phyloP scores from a whole-genome alignment of 768 basidiomycete species.

The Rhodocollybia butyracea region DNA sequence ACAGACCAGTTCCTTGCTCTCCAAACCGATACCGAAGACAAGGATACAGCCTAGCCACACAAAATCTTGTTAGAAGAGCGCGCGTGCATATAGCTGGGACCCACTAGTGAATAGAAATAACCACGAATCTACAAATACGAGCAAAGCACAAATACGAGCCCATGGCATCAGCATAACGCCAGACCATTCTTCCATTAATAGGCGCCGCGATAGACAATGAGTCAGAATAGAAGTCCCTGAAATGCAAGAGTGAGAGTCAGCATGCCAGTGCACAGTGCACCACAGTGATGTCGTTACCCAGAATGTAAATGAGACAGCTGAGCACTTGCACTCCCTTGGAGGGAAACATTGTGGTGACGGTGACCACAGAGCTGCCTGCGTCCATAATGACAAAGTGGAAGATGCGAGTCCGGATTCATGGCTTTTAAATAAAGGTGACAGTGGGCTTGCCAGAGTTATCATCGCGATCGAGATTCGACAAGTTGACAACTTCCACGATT shows the following conservation, averaged over 20 bases:
- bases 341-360: conserved; percentile 1
- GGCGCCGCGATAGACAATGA: conserved; percentile 1
- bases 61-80: too few species aligned
- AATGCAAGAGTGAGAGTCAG: not conserved
- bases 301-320: not conserved
- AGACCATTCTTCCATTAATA: not conserved
- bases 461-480: too few species aligned
- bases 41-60: conserved; percentile 39
- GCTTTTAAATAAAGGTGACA: too few species aligned
- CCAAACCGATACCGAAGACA: conserved; percentile 42
- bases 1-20: conserved; percentile 32
- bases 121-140: conserved; percentile 4
- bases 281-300: not conserved
- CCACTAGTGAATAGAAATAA: conserved; percentile 5
- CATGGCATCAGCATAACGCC: not conserved
- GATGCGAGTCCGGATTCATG: too few species aligned
- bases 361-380: too few species aligned
- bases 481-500: too few species aligned
- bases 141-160: not conserved
- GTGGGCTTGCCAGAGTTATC: too few species aligned
- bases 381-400: too few species aligned
- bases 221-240: not conserved
- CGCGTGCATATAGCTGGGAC: too few species aligned
- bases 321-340: conserved; percentile 3
- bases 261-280: not conserved